Evolutionary conservation across 2,329 filamentous ascomycete genomes (phyloP).

Genomic region (Trichoderma sp.): DNA sequence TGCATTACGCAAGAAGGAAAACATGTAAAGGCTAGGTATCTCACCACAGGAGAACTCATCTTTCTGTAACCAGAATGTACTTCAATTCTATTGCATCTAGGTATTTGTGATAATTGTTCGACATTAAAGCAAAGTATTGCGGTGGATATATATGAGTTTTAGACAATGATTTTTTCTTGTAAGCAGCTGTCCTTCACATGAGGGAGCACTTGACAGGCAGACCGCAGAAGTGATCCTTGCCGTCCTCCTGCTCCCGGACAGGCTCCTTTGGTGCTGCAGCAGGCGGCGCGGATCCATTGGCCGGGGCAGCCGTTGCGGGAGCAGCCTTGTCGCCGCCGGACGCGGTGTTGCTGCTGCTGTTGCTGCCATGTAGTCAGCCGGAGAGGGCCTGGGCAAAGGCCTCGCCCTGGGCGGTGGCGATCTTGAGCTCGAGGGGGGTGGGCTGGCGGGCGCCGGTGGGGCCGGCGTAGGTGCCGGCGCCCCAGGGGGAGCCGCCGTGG

Average conservation of each 20-base stretch:
- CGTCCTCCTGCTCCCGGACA: slow-evolving; percentile 11
- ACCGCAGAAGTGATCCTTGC: slow-evolving; percentile 69
- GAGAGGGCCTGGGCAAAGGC: slow-evolving; percentile 75
- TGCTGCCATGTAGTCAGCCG: slow-evolving; percentile 75
- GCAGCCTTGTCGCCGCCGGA: slow-evolving; percentile 30
- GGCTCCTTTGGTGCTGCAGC: slow-evolving; percentile 21
- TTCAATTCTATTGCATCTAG: slow-evolving; percentile 19
- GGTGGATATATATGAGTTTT: slow-evolving; percentile 1
- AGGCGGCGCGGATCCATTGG: slow-evolving; percentile 32
- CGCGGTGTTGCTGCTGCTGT: slow-evolving; percentile 29
- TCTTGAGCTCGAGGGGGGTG: slow-evolving; percentile 69
- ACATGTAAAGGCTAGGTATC: not conserved
- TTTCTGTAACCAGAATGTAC: not conserved
- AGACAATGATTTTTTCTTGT: not conserved
- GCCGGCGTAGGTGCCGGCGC: slow-evolving; percentile 84
- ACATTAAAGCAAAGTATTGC: slow-evolving; percentile 20
- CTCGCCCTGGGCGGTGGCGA: slow-evolving; percentile 84
- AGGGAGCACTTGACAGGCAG: slow-evolving; percentile 75
- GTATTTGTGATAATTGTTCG: slow-evolving; percentile 9
- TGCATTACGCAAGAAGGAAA: slow-evolving; percentile 35
- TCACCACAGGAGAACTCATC: not conserved
- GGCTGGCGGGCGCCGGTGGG: slow-evolving; percentile 85
- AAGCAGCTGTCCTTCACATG: slow-evolving; percentile 47
- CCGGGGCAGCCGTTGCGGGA: slow-evolving; percentile 36
- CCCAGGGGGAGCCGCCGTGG: slow-evolving; percentile 88